Conservation (phyloP, 208 protist species). For the Leishmania braziliensis region DNA sequence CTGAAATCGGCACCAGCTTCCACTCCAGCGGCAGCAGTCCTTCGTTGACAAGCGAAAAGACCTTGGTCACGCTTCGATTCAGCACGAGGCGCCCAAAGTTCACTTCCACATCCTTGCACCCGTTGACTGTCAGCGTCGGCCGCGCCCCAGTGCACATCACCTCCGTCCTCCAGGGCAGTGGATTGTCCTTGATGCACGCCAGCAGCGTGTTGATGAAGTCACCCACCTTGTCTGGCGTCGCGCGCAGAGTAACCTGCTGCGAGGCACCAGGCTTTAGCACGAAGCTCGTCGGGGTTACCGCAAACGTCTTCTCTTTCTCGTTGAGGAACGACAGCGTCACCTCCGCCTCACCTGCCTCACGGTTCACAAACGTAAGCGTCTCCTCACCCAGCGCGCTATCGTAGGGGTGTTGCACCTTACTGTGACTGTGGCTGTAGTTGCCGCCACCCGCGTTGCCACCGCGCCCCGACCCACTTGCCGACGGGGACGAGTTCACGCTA, state of each 20-base stretch:
- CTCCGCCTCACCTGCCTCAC: slow-evolving; percentile 70
- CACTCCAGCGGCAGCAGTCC: slow-evolving; percentile 81
- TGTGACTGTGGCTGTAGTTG: not conserved
- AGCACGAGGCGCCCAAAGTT: slow-evolving; percentile 87
- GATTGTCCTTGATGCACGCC: slow-evolving; percentile 92
- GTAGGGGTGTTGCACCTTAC: not conserved
- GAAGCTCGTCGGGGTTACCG: slow-evolving; percentile 71
- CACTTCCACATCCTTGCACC: slow-evolving; percentile 61
- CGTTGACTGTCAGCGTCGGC: slow-evolving; percentile 82
- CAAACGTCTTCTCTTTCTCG: slow-evolving; percentile 89
- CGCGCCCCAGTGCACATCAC: slow-evolving; percentile 84
- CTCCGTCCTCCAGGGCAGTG: slow-evolving; percentile 84
- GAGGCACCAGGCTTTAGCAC: slow-evolving; percentile 82
- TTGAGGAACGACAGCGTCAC: slow-evolving; percentile 78
- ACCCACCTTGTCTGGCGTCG: slow-evolving; percentile 83
- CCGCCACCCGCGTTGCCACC: not conserved
- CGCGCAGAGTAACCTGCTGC: slow-evolving; percentile 76
- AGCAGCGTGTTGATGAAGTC: slow-evolving; percentile 84
- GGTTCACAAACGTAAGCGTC: slow-evolving; percentile 92
- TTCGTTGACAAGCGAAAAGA: slow-evolving; percentile 75
- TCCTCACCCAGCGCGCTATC: slow-evolving; percentile 38
- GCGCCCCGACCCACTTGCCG: not conserved
- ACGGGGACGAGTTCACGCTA: slow-evolving; percentile 2
- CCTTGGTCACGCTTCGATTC: slow-evolving; percentile 40
- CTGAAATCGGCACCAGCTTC: slow-evolving; percentile 32